A percentile compares a stretch with the other conserved stretches of the same genome.
Evolutionary conservation across 129 eudicot species (phyloP).

Genomic region (Tagetes patula): DNA sequence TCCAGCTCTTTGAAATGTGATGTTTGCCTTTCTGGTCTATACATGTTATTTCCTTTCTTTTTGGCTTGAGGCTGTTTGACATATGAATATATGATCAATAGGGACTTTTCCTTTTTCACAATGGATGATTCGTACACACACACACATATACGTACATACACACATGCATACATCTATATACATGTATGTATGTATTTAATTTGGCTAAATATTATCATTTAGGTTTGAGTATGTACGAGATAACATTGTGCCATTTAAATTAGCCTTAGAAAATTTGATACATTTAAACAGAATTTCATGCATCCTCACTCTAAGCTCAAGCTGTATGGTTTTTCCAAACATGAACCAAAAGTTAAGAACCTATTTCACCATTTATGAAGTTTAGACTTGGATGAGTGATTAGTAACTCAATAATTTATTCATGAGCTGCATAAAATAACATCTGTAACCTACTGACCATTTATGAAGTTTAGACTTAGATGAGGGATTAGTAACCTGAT

Average conservation of each 20-base stretch:
- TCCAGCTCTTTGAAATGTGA: not conserved
- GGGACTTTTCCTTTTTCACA: not conserved
- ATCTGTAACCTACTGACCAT: not conserved
- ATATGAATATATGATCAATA: conserved; percentile 1
- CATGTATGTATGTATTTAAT: not conserved
- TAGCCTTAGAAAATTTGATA: not conserved
- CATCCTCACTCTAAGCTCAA: conserved; percentile 4
- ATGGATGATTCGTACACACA: not conserved
- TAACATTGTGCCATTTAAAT: conserved; percentile 4
- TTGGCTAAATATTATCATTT: not conserved
- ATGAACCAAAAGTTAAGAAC: not conserved
- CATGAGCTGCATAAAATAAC: conserved; percentile 19
- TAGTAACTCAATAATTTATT: conserved; percentile 8
- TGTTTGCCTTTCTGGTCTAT: not conserved
- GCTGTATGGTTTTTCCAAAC: not conserved
- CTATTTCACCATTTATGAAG: conserved; percentile 12
- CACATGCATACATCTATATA: no score
- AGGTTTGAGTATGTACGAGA: not conserved
- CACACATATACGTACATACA: not conserved
- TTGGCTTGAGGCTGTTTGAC: not conserved
- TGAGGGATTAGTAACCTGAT: conserved; percentile 12
- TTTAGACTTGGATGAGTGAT: conserved; percentile 18
- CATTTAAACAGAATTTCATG: conserved; percentile 5
- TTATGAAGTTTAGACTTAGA: conserved; percentile 13
- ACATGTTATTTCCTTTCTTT: not conserved